A percentile compares a stretch with the other conserved stretches of the same genome.
These are phyloP conservation scores for Madurella fahalii DNA, from an alignment of 2,329 filamentous ascomycete species.

Conservation along the genomic window DNA sequence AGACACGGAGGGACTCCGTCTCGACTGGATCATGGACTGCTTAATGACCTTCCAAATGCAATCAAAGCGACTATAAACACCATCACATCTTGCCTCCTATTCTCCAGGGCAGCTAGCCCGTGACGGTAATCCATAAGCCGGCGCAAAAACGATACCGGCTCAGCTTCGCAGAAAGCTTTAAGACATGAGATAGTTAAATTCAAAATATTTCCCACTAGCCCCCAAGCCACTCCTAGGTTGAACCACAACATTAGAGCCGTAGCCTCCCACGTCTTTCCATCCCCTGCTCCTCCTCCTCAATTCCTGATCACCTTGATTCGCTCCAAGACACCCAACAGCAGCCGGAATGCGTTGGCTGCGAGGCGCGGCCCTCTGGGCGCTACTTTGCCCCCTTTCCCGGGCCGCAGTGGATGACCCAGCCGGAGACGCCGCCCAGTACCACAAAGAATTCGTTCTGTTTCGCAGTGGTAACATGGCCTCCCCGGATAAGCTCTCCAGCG, in stretches of 20 bases:
- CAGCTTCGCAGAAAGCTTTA: too few species aligned
- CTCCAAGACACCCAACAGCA: neutral
- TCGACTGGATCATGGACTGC: too few species aligned
- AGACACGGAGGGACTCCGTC: too few species aligned
- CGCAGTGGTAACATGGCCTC: conserved; percentile 28
- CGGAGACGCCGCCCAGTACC: conserved; percentile 11
- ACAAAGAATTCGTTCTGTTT: conserved; percentile 26
- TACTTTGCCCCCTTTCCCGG: neutral
- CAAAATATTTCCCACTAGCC: neutral
- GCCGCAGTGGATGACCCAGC: conserved; percentile 11
- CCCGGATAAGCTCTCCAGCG: conserved; percentile 26
- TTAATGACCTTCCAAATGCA: too few species aligned
- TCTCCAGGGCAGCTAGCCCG: neutral
- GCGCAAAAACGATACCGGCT: neutral
- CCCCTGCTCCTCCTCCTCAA: neutral
- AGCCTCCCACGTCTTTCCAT: neutral
- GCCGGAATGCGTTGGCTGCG: conserved; percentile 1
- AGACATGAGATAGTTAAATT: neutral
- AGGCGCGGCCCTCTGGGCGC: conserved; percentile 3
- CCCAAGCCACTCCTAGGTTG: neutral
- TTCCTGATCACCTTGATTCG: neutral
- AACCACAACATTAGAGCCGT: neutral
- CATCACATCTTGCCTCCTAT: neutral
- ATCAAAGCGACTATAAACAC: neutral
- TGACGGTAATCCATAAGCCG: neutral